Evolutionary conservation across 2,329 filamentous ascomycete genomes (phyloP).

Genomic region (Madurella mycetomatis): DNA sequence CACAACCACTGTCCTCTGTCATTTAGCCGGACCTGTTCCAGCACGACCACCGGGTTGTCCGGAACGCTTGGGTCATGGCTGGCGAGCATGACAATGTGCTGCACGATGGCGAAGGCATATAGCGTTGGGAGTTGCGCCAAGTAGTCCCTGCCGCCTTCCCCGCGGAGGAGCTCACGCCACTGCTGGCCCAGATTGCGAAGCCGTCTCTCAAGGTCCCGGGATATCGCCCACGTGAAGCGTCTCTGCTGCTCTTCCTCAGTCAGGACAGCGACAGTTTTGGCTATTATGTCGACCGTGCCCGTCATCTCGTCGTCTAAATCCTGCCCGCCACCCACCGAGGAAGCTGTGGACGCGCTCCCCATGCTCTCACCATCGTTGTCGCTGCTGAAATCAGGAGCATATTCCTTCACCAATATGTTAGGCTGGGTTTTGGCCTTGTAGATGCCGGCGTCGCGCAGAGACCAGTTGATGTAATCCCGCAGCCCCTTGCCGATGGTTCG

Average conservation of each 20-base stretch:
- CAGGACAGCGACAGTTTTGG: background rate
- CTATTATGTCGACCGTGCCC: background rate
- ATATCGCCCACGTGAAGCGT: constrained; percentile 14
- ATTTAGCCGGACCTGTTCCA: constrained; percentile 32
- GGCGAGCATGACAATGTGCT: constrained; percentile 43
- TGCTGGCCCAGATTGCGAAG: constrained; percentile 14
- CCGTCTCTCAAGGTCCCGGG: constrained; percentile 14
- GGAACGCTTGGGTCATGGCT: constrained; percentile 40
- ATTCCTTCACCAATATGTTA: constrained; percentile 20
- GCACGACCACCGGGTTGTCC: constrained; percentile 29
- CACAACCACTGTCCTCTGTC: constrained; percentile 34
- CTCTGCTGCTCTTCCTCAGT: constrained; percentile 5
- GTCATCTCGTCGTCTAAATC: background rate
- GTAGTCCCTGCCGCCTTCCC: constrained; percentile 4
- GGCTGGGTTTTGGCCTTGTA: constrained; percentile 13
- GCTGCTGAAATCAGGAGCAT: constrained; percentile 10
- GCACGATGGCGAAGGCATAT: constrained; percentile 43
- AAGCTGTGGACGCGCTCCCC: background rate
- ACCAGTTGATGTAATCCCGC: constrained; percentile 32
- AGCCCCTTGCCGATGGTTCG: constrained; percentile 29
- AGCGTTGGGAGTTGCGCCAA: constrained; percentile 29
- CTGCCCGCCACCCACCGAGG: background rate
- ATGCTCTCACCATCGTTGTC: constrained; percentile 2
- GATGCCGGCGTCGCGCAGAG: constrained; percentile 30
- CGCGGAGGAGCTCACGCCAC: constrained; percentile 20